A percentile compares a stretch with the other conserved stretches of the same genome.
These are phyloP conservation scores for Pichia sp. DNA, from an alignment of 1,139 yeast species.

Conservation along the genomic window DNA sequence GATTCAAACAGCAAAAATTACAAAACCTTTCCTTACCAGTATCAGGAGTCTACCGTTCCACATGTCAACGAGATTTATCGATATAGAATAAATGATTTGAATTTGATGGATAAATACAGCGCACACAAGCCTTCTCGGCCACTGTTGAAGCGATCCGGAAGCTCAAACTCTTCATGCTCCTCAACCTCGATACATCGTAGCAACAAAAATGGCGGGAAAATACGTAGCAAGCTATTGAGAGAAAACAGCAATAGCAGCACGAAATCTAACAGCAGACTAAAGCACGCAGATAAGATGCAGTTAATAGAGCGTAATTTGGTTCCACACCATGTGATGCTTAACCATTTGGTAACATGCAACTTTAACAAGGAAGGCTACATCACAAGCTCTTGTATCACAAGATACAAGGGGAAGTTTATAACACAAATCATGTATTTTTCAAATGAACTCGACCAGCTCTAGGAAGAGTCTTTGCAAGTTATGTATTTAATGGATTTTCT, in stretches of 20 bases:
- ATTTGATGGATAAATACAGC: slow-evolving; percentile 32
- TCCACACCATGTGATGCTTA: slow-evolving; percentile 68
- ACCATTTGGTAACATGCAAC: slow-evolving; percentile 68
- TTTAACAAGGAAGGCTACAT: slow-evolving; percentile 61
- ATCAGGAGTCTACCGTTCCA: slow-evolving; percentile 26
- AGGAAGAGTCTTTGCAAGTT: not conserved
- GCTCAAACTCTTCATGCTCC: slow-evolving; percentile 20
- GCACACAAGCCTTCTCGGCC: slow-evolving; percentile 20
- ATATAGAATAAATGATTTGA: slow-evolving; percentile 32
- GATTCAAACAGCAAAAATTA: slow-evolving; percentile 34
- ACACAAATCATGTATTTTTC: slow-evolving; percentile 77
- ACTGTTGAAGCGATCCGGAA: slow-evolving; percentile 14
- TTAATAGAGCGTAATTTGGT: slow-evolving; percentile 30
- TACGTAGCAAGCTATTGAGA: slow-evolving; percentile 12
- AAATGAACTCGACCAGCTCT: slow-evolving; percentile 34
- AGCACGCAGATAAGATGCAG: slow-evolving; percentile 25
- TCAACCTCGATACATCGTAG: slow-evolving; percentile 12
- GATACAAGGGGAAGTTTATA: slow-evolving; percentile 71
- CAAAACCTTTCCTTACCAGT: slow-evolving; percentile 29
- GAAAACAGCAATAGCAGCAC: slow-evolving; percentile 10
- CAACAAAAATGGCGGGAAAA: not conserved
- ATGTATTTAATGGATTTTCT: not conserved
- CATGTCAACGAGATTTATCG: slow-evolving; percentile 31
- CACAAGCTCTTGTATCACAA: slow-evolving; percentile 57
- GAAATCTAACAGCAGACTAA: slow-evolving; percentile 11